phyloP scores from a whole-genome alignment of 345 rosid genomes.

The Eucalyptus victrix region DNA sequence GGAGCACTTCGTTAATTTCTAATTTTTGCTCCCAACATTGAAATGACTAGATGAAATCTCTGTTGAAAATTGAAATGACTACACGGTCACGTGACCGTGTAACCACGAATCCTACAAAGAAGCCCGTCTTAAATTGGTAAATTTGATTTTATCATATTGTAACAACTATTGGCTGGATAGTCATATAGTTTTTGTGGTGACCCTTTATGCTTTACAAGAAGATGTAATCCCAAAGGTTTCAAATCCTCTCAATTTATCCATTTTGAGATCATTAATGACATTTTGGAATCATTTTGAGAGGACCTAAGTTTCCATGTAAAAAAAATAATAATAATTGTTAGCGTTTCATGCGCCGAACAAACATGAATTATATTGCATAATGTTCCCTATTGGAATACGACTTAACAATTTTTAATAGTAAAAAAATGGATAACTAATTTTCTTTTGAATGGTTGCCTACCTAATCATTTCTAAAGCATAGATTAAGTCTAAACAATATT shows the following conservation, averaged over 20 bases:
- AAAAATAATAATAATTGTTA: background rate
- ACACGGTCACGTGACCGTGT: too few relatives aligned
- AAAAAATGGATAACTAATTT: background rate
- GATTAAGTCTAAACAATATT: background rate
- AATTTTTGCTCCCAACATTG: background rate
- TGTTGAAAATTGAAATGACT: background rate
- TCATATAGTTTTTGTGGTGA: background rate
- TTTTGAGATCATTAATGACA: background rate
- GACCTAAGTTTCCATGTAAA: background rate
- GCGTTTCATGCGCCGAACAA: background rate
- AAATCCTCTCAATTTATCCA: background rate
- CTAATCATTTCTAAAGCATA: background rate
- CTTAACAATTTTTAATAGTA: background rate
- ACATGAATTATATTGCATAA: background rate
- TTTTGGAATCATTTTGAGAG: background rate
- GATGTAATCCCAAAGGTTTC: background rate
- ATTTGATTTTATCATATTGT: background rate
- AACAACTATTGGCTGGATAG: background rate
- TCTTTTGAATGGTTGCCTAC: background rate
- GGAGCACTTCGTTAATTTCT: background rate
- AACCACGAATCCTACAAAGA: background rate
- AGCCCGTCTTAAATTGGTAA: background rate
- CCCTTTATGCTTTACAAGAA: background rate
- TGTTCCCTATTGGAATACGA: background rate
- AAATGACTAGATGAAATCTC: background rate